Evolutionary conservation across 441 rosid genomes (phyloP), one percentile per base, ranked within the genome.

Genomic region (Manihot esculenta): DNA sequence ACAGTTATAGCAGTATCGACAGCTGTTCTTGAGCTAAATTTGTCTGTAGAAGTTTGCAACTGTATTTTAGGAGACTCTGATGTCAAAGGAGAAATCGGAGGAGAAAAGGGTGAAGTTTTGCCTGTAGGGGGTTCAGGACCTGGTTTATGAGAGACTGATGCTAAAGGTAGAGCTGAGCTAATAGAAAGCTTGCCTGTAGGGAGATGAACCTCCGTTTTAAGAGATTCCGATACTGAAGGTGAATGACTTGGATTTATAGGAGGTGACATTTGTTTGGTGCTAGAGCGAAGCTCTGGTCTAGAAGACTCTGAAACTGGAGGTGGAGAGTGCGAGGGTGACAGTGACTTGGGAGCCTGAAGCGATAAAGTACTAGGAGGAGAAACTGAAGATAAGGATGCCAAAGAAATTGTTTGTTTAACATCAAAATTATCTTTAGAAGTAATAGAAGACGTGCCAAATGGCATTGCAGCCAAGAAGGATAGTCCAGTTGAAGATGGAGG

Each of bases 141-240:
- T n/a, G n/a, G n/a, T n/a, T n/a, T n/a, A n/a, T n/a, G n/a, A n/a
- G 82, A 72, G 51, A 79, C 85, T 47, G 82, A 71, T 45, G 58
- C 58, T 54, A 73, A 64, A 64, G 83, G 47, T 50, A 81, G 50
- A 66, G 65, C 12, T 48, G 63, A 51, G 35, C 64, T 61, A 12
- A 21, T 21, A 60, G 74, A 41, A 44, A 42, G 41, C 11, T 53
- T 45, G 35, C 49, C 70, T 0, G 48, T 20, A 54, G 62, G 51
- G 17, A 47, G 66, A 21, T 63, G 76, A 70, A 13, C 65, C 10
- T 69, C 74, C 59, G 69, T 54, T 71, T 56, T 64, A 65, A 45
- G 70, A 44, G 75, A 38, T 44, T 55, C 66, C 8, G 73, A 63
- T 23, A 15, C 27, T 41, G 62, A 53, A 61, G 20, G 17, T 57